Evolutionary conservation across 2,329 filamentous ascomycete genomes (phyloP).

Genomic region (Escovopsis sp.): DNA sequence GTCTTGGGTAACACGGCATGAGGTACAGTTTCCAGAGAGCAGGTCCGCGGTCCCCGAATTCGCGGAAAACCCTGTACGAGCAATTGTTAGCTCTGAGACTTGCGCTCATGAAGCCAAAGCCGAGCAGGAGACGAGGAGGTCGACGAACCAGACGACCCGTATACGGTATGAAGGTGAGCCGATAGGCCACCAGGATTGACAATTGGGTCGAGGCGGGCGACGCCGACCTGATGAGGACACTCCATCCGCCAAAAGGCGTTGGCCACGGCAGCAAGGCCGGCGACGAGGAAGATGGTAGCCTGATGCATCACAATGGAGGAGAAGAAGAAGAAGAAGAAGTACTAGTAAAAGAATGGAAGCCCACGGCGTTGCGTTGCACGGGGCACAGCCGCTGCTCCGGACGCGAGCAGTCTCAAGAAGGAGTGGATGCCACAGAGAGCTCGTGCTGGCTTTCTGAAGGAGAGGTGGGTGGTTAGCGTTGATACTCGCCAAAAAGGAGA

Average conservation of each 20-base stretch:
- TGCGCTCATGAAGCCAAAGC: not conserved
- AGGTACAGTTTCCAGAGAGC: slow-evolving; percentile 53
- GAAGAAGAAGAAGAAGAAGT: not conserved
- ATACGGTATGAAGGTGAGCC: slow-evolving; percentile 58
- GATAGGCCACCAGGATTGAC: slow-evolving; percentile 45
- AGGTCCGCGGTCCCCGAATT: slow-evolving; percentile 44
- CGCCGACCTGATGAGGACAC: slow-evolving; percentile 54
- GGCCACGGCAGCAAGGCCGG: slow-evolving; percentile 23
- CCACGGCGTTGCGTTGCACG: too few species aligned
- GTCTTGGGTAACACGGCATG: slow-evolving; percentile 66
- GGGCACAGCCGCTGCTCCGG: too few species aligned
- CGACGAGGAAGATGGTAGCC: slow-evolving; percentile 17
- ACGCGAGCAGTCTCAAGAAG: too few species aligned
- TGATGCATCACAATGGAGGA: slow-evolving; percentile 18
- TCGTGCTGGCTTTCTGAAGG: too few species aligned
- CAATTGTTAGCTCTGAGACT: slow-evolving; percentile 7
- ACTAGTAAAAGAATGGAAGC: too few species aligned
- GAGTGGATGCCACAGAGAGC: too few species aligned
- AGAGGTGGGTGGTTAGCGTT: too few species aligned
- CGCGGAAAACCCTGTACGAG: slow-evolving; percentile 45
- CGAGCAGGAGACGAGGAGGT: too few species aligned
- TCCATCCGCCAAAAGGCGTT: slow-evolving; percentile 83
- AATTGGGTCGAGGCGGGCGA: slow-evolving; percentile 66
- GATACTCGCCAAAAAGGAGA: too few species aligned
- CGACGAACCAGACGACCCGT: slow-evolving; percentile 60